phyloP scores from a whole-genome alignment of 2,329 filamentous ascomycete genomes.

The Aspergillus sojae region DNA sequence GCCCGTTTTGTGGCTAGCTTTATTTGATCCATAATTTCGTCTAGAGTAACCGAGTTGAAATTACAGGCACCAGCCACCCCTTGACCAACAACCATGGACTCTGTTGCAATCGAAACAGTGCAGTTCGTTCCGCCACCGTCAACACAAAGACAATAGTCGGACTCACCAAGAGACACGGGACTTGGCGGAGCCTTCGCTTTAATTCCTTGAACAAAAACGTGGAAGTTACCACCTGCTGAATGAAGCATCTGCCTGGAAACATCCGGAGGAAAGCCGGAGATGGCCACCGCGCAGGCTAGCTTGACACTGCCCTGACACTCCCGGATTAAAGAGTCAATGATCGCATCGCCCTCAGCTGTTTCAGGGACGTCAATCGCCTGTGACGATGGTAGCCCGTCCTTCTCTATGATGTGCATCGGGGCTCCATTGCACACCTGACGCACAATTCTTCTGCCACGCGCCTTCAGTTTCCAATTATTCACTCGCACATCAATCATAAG shows the following conservation, averaged over 20 bases:
- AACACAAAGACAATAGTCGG: conserved; percentile 34
- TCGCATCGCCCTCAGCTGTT: conserved; percentile 23
- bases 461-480: background rate
- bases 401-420: conserved; percentile 37
- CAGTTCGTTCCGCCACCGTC: conserved; percentile 50
- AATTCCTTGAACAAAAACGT: conserved; percentile 24
- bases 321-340: conserved; percentile 32
- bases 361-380: background rate
- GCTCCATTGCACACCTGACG: conserved; percentile 26
- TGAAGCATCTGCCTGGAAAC: conserved; percentile 26
- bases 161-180: background rate
- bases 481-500: conserved; percentile 19
- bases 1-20: background rate
- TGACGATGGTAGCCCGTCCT: conserved; percentile 10
- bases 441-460: background rate
- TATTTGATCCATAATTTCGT: conserved; percentile 15
- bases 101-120: conserved; percentile 39
- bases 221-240: conserved; percentile 20
- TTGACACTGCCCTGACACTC: conserved; percentile 38
- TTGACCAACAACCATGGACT: conserved; percentile 25
- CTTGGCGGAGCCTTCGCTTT: conserved; percentile 3
- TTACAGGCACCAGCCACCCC: conserved; percentile 45
- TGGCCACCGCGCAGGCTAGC: conserved; percentile 34
- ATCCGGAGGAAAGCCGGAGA: conserved; percentile 27
- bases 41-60: conserved; percentile 24